These are phyloP conservation scores for rapeseed (Brassica napus) DNA, from an alignment of 345 rosid species.

Conservation along the genomic window DNA sequence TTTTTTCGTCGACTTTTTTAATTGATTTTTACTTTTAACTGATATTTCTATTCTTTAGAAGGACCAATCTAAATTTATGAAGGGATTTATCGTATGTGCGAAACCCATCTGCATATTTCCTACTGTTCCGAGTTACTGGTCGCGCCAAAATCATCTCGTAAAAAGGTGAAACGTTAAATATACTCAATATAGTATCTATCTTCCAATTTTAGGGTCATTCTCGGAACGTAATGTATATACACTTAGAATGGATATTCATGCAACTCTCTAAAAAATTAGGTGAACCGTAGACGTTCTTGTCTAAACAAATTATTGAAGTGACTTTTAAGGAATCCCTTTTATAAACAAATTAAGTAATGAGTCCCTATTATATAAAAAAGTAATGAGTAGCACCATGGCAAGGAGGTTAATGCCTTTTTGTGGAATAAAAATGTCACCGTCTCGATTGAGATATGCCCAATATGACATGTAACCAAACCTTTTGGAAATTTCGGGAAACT, in stretches of 20 bases:
- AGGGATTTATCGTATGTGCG: background rate
- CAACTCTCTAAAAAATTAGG: conserved; percentile 6
- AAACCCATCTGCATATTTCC: background rate
- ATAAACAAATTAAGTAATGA: conserved; percentile 15
- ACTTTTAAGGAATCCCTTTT: conserved; percentile 25
- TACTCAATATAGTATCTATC: background rate
- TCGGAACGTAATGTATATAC: background rate
- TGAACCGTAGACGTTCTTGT: conserved; percentile 12
- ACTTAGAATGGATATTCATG: background rate
- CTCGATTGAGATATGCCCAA: conserved; percentile 25
- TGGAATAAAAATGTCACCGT: conserved; percentile 24
- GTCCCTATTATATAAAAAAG: conserved; percentile 3
- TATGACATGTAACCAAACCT: conserved; percentile 32
- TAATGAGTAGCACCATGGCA: conserved; percentile 31
- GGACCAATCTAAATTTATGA: background rate
- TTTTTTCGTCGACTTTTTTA: background rate
- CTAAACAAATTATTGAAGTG: conserved; percentile 9
- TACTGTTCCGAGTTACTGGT: background rate
- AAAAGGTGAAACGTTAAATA: background rate
- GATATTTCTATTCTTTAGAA: background rate
- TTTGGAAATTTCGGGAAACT: background rate
- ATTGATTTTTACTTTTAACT: no score
- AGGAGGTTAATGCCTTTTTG: conserved; percentile 19
- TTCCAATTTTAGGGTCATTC: background rate
- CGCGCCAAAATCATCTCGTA: background rate